Evolutionary conservation across 805 yeast genomes (phyloP).

Genomic region (Candida hungchunana): DNA sequence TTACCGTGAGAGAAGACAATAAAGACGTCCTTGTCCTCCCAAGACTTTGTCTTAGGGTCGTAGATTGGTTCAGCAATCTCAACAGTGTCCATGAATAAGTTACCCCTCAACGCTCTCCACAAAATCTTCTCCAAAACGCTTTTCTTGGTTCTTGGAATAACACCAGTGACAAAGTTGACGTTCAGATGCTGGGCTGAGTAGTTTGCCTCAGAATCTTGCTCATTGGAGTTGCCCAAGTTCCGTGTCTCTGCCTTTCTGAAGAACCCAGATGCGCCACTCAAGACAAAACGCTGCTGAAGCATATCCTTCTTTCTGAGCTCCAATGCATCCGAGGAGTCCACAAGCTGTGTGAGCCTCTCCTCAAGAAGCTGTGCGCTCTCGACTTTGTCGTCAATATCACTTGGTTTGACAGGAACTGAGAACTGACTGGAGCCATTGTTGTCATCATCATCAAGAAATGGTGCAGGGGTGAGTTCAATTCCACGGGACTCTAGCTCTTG

Average conservation of each 20-base stretch:
- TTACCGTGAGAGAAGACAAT: constrained; percentile 91
- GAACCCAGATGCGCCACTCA: constrained; percentile 46
- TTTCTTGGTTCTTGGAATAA: constrained; percentile 68
- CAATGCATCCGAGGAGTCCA: constrained; percentile 62
- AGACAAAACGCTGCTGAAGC: constrained; percentile 55
- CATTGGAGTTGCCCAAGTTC: constrained; percentile 5
- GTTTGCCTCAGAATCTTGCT: constrained; percentile 20
- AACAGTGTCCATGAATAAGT: constrained; percentile 68
- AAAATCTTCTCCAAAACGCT: constrained; percentile 72
- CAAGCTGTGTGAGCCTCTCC: constrained; percentile 67
- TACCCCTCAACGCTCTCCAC: constrained; percentile 95
- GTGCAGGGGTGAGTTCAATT: constrained; percentile 32
- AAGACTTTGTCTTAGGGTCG: constrained; percentile 55
- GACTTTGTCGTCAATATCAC: constrained; percentile 56
- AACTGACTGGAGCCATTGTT: constrained; percentile 14
- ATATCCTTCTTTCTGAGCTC: constrained; percentile 58
- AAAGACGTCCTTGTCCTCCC: constrained; percentile 72
- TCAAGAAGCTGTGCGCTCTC: constrained; percentile 70
- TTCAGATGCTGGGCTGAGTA: constrained; percentile 31
- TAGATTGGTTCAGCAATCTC: constrained; percentile 70
- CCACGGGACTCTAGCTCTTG: constrained; percentile 45
- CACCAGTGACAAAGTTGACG: constrained; percentile 65
- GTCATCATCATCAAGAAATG: constrained; percentile 27
- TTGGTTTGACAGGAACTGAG: constrained; percentile 27
- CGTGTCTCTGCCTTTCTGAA: constrained; percentile 30